Base-by-base conservation (phyloP, 257 asterid genomes). In the Fraxinus anomala region DNA sequence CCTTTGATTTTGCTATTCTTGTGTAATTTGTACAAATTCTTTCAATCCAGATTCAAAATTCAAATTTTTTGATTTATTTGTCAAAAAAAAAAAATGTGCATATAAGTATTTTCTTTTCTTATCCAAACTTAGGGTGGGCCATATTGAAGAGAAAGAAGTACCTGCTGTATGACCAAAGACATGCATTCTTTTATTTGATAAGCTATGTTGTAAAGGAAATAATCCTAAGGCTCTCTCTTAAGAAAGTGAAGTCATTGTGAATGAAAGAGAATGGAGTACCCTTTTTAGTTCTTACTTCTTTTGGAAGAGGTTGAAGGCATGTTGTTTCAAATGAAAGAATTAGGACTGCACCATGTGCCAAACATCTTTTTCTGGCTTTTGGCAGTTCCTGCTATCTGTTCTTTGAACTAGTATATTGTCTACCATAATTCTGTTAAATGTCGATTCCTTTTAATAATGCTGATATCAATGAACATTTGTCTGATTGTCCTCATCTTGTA, bases 401-500 rank as follows among this genome's bases (percentile, higher is more conserved):
- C 33, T 61, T 8, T 23, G 9, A 59, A 56, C 66, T 56, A 6
- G 67, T 1, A 21, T 59, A 11, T 61, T 61, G 68, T 61, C 68
- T 8, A 3, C 2, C 17, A 24, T 63, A 14, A 24, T 12, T 63
- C 69, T 10, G 33, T 9, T 63, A 8, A 63, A 63, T 3, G 17
- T 63, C 7, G 16, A 63, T 63, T 63, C 34, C 36, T 63, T 36
- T 63, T 26, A 63, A 9, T 63, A 26, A 5, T n/a, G 19, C 69
- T 63, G 69, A 63, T 63, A 26, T 24, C 19, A 26, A 63, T 3
- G 69, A 63, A 24, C 16, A 11, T 10, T 21, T 23, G 6, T 83
- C 28, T 78, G 54, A 16, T 73, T 63, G 79, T 81, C 56, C 79
- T 26, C 39, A 12, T 44, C 12, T 63, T 8, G 73, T 76, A 76